Conservation (phyloP, 2,329 filamentous ascomycete species). For the Cytospora mali region DNA sequence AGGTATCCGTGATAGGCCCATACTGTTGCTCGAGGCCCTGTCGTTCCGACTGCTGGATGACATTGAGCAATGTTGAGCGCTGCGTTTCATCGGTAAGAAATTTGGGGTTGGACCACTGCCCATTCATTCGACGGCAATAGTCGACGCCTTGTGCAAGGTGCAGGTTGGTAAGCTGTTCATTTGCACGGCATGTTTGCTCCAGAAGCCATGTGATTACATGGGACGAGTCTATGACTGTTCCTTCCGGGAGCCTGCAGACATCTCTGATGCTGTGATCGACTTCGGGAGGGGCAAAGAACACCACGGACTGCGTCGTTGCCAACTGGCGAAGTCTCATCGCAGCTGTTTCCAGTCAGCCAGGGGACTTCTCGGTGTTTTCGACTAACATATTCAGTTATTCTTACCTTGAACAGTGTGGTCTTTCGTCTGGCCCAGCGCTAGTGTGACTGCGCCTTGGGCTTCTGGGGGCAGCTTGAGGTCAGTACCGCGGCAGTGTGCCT, state of each 20-base stretch:
- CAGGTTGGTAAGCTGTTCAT: constrained; percentile 60
- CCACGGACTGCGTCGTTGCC: constrained; percentile 55
- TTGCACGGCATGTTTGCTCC: constrained; percentile 62
- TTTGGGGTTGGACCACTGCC: constrained; percentile 44
- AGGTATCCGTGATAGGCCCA: constrained; percentile 33
- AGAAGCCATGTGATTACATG: constrained; percentile 60
- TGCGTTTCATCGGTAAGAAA: constrained; percentile 42
- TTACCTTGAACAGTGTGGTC: constrained; percentile 63
- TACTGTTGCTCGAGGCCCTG: constrained; percentile 63
- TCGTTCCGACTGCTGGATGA: constrained; percentile 55
- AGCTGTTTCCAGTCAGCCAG: constrained; percentile 42
- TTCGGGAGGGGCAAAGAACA: constrained; percentile 60
- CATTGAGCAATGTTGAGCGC: constrained; percentile 44
- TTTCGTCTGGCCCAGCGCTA: constrained; percentile 60
- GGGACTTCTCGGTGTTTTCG: no score
- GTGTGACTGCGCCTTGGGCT: constrained; percentile 56
- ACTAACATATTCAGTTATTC: constrained; percentile 11
- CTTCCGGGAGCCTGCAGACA: constrained; percentile 36
- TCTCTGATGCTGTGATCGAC: constrained; percentile 64
- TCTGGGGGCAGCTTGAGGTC: constrained; percentile 57
- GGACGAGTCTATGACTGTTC: constrained; percentile 43
- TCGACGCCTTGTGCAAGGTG: constrained; percentile 63
- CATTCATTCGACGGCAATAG: constrained; percentile 60
- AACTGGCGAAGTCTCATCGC: constrained; percentile 68
- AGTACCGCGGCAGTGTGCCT: constrained; percentile 63